Conservation (phyloP, 345 rosid species). For the Camelina hispida region DNA sequence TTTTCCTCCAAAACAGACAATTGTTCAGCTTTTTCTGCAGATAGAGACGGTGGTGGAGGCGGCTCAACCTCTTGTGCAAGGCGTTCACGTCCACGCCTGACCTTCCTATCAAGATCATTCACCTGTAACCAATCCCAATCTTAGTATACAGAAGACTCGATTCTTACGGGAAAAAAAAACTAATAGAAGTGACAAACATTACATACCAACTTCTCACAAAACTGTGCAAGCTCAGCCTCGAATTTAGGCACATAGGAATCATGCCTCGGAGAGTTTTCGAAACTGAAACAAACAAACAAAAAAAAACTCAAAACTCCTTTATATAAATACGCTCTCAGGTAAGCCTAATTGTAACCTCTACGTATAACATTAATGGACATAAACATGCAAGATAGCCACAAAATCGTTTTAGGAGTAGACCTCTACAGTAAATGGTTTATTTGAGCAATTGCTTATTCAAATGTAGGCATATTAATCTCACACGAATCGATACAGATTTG, state of each 20-base stretch:
- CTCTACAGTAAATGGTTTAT: neutral
- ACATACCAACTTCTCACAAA: constrained; percentile 93
- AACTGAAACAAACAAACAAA: constrained; percentile 50
- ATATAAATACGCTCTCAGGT: neutral
- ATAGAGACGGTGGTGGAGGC: constrained; percentile 66
- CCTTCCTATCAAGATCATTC: constrained; percentile 93
- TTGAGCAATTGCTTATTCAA: neutral
- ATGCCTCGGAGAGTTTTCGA: constrained; percentile 88
- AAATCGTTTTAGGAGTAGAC: neutral
- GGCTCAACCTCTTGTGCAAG: constrained; percentile 93
- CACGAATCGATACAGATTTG: neutral
- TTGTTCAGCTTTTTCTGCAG: constrained; percentile 86
- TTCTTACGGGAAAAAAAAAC: neutral
- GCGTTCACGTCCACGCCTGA: constrained; percentile 96
- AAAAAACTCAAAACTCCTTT: neutral
- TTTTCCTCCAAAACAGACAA: constrained; percentile 88
- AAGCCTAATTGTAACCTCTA: neutral
- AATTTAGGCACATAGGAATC: constrained; percentile 73
- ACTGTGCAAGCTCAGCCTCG: constrained; percentile 91
- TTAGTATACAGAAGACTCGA: constrained; percentile 4
- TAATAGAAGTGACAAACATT: constrained; percentile 8
- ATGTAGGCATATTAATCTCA: neutral
- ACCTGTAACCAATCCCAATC: constrained; percentile 55
- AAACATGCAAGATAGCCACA: neutral
- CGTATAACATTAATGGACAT: constrained; percentile 1